phyloP scores from a whole-genome alignment of 2,329 filamentous ascomycete genomes.

The Bisporella sp. region DNA sequence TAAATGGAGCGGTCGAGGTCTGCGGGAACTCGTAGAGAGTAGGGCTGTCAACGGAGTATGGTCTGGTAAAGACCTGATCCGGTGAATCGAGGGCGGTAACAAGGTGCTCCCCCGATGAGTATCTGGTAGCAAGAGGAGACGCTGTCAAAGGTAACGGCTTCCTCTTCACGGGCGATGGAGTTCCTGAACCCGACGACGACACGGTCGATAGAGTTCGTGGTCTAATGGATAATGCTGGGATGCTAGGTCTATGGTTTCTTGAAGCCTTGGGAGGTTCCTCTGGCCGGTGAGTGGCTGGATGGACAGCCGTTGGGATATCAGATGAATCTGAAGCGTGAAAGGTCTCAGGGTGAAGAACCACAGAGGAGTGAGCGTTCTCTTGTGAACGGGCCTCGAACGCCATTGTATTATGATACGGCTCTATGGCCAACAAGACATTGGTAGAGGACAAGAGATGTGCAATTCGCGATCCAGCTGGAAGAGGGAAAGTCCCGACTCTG shows the following conservation, averaged over 20 bases:
- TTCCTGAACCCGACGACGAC: constrained; percentile 16
- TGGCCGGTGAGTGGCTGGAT: constrained; percentile 6
- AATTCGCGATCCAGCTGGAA: constrained; percentile 12
- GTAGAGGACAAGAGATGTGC: constrained; percentile 17
- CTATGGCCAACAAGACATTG: constrained; percentile 17
- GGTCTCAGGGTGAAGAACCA: constrained; percentile 21
- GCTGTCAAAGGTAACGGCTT: constrained; percentile 54
- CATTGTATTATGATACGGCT: constrained; percentile 17
- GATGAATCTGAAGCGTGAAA: constrained; percentile 23
- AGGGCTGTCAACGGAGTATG: constrained; percentile 51
- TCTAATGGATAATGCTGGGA: constrained; percentile 14
- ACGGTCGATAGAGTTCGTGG: constrained; percentile 19
- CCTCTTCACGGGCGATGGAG: constrained; percentile 38
- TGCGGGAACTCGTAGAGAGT: constrained; percentile 53
- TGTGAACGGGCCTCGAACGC: constrained; percentile 12
- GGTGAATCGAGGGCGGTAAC: constrained; percentile 34
- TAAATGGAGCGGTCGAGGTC: constrained; percentile 10
- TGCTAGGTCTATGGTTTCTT: constrained; percentile 11
- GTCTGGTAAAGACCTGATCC: constrained; percentile 47
- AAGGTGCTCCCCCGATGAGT: constrained; percentile 34
- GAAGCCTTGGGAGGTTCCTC: constrained; percentile 4
- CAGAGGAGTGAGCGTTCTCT: constrained; percentile 15
- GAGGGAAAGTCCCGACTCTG: constrained; percentile 5
- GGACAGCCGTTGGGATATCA: constrained; percentile 14
- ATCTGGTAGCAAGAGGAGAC: constrained; percentile 43